Conservation (phyloP, 306 rosid species). For the Begonia peltatifolia region DNA sequence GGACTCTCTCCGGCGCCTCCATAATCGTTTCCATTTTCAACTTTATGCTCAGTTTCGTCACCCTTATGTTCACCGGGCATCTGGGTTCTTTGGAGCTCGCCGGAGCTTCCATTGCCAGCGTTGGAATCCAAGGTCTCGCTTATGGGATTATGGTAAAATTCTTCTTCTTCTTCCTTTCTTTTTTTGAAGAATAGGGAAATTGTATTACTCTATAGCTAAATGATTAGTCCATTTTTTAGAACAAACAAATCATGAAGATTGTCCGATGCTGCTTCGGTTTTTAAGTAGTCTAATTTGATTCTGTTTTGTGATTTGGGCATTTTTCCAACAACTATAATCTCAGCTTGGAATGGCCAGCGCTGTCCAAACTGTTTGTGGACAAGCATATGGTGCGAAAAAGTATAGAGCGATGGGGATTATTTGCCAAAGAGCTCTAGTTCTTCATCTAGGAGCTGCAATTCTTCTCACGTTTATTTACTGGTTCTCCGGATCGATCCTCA, state of each 20-base stretch:
- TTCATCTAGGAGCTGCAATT: slow-evolving; percentile 16
- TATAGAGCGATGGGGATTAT: slow-evolving; percentile 35
- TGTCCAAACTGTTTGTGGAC: slow-evolving; percentile 69
- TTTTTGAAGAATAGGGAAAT: too few relatives aligned
- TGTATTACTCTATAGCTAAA: too few relatives aligned
- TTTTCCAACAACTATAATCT: too few relatives aligned
- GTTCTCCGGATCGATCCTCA: too few relatives aligned
- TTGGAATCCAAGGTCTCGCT: slow-evolving; percentile 64
- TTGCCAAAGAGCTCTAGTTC: slow-evolving; percentile 34
- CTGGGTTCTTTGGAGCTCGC: slow-evolving; percentile 47
- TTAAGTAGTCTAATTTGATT: too few relatives aligned
- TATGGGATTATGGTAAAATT: slow-evolving; percentile 51
- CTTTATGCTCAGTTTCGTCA: slow-evolving; percentile 33
- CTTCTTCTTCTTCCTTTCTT: too few relatives aligned
- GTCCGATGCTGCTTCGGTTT: too few relatives aligned
- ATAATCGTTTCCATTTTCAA: slow-evolving; percentile 21
- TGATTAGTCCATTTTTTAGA: too few relatives aligned
- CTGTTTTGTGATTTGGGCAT: too few relatives aligned
- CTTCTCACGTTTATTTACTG: too few relatives aligned
- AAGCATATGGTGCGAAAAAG: slow-evolving; percentile 54
- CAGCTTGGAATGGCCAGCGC: slow-evolving; percentile 77
- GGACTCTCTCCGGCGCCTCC: slow-evolving; percentile 13
- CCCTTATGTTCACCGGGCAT: slow-evolving; percentile 47
- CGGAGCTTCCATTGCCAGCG: slow-evolving; percentile 55
- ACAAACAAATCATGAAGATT: too few relatives aligned